Evolutionary conservation across 2,329 filamentous ascomycete species (phyloP), one percentile per base, ranked within the genome.

Genomic region (Emmonsiellopsis sp.): DNA sequence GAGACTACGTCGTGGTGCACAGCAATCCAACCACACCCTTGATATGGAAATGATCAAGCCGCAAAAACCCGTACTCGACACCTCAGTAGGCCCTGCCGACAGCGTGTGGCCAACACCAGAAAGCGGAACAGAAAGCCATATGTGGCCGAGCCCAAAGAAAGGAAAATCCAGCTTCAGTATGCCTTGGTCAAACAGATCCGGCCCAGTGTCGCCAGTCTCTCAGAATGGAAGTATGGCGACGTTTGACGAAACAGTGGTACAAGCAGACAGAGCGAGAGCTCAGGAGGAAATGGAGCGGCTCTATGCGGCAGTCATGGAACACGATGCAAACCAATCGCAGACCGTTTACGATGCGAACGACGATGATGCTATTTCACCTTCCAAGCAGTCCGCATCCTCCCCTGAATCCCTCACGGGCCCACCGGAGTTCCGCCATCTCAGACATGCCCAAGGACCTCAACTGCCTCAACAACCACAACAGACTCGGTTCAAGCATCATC

Each of bases 261-360:
- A 85, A 55, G 79, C 81, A 56, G 88, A 95, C 70, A 82, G 80
- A 66, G 78, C 80, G 64, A 85, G 85, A 74, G 84, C 88, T 58
- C 84, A 93, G 69, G 78, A 85, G 59, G 87, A 95, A 67, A 83
- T 96, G 70, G 90, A 95, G 69, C 83, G 88, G 62, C 83, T 97
- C 67, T 97, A 96, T 72, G 89, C 85, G 57, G 86, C 90, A 61
- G 91, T 95, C 58, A 86, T 95, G 84, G 89, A 90, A 68, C 87
- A 95, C 62, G 91, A 96, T 59, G 78, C 76, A 45, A 72, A 74
- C 58, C 78, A 75, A 56, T 62, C 65, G 11, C 60, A 64, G 1
- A 60, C 55, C 9, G 44, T 62, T 6, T 57, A 63, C 20, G 54
- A 62, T 46, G 53, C 58, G 10, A 55, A 54, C 37, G 42, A 52